Conservation (phyloP, 805 yeast genomes). For the Yarrowia yakushimensis region DNA sequence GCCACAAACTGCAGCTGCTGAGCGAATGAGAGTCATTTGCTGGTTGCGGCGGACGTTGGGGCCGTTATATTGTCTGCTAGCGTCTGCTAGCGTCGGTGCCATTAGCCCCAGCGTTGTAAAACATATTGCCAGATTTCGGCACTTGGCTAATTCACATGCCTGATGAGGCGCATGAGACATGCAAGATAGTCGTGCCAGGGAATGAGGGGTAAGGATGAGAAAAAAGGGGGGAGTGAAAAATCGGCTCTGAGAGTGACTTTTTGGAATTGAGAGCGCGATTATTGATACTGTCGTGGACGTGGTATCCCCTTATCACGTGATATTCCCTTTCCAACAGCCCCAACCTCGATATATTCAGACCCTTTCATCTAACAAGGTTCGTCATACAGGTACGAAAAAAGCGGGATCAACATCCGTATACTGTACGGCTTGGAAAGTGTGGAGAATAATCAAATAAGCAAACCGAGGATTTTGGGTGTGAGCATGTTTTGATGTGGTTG, state of each 20-base stretch:
- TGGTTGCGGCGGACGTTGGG: neutral
- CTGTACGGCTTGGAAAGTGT: no score
- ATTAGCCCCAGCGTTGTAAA: neutral
- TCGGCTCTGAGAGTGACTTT: neutral
- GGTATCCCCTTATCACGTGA: no score
- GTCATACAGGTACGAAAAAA: no score
- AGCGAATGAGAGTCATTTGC: slow-evolving; percentile 1
- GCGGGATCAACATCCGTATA: no score
- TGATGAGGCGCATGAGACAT: slow-evolving; percentile 10
- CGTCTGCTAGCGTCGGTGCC: neutral
- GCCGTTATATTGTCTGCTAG: slow-evolving; percentile 9
- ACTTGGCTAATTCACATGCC: slow-evolving; percentile 1
- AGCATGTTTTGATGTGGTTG: no score
- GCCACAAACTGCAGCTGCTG: slow-evolving; percentile 20
- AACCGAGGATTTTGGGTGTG: no score
- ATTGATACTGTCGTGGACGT: no score
- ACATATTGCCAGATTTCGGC: slow-evolving; percentile 13
- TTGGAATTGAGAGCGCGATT: neutral
- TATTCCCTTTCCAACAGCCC: no score
- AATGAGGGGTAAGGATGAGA: neutral
- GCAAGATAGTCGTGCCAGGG: slow-evolving; percentile 20
- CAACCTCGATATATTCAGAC: no score
- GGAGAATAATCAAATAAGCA: no score
- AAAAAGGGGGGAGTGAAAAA: neutral
- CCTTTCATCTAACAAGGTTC: no score